Evolutionary conservation across 2,329 filamentous ascomycete species (phyloP).

Genomic region (Pseudogymnoascus sp.): DNA sequence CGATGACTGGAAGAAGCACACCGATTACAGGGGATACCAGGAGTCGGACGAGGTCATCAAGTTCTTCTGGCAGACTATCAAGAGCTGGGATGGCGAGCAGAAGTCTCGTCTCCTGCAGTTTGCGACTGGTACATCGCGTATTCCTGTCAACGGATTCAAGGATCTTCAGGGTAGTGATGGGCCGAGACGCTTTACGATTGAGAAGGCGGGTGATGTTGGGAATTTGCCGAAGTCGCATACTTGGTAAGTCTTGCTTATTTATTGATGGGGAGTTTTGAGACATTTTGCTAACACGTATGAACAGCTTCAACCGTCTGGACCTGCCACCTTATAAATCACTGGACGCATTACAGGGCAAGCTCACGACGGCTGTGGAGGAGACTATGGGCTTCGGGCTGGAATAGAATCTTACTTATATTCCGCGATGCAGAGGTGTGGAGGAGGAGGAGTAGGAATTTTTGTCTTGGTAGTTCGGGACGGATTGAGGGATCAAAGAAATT

Average conservation of each 20-base stretch:
- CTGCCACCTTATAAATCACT: slow-evolving; percentile 86
- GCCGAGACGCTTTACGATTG: slow-evolving; percentile 91
- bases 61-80: slow-evolving; percentile 97
- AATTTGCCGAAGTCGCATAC: slow-evolving; percentile 97
- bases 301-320: slow-evolving; percentile 93
- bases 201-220: slow-evolving; percentile 85
- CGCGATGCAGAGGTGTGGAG: neutral
- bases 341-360: slow-evolving; percentile 77
- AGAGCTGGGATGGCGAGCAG: slow-evolving; percentile 95
- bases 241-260: slow-evolving; percentile 56
- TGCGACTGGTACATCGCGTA: slow-evolving; percentile 92
- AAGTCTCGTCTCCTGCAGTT: slow-evolving; percentile 95
- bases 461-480: neutral
- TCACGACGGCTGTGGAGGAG: slow-evolving; percentile 96
- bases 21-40: slow-evolving; percentile 96
- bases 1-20: slow-evolving; percentile 99
- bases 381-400: slow-evolving; percentile 98
- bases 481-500: neutral
- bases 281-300: slow-evolving; percentile 18
- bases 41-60: slow-evolving; percentile 96
- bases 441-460: neutral
- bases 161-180: slow-evolving; percentile 96
- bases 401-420: slow-evolving; percentile 39
- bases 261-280: neutral
- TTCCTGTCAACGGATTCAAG: slow-evolving; percentile 98